Percentiles rank a stretch among this genome's conserved stretches.
Evolutionary conservation across 129 eudicot genomes (phyloP).

Genomic region (Chrysanthemum lavandulifolium): DNA sequence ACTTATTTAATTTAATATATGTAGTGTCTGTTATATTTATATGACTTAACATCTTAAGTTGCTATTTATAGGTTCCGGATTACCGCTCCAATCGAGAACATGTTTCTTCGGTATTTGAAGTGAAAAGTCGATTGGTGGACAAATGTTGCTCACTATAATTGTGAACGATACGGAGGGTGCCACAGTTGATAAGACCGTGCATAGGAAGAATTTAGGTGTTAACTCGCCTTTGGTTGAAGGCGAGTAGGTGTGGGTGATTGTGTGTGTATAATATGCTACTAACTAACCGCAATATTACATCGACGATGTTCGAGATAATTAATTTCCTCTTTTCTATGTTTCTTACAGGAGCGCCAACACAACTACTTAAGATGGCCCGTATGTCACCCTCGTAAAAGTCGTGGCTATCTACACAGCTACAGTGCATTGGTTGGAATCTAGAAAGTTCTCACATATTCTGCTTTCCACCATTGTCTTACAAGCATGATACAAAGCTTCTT

Average conservation of each 20-base stretch:
- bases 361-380: conserved; percentile 98
- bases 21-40: background rate
- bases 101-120: conserved; percentile 96
- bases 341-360: conserved; percentile 84
- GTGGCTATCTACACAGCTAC: conserved; percentile 98
- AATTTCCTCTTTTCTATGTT: background rate
- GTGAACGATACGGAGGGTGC: conserved; percentile 99
- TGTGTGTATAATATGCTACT: background rate
- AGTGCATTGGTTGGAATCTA: conserved; percentile 98
- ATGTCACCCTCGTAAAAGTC: conserved; percentile 99
- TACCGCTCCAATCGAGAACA: conserved; percentile 97
- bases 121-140: conserved; percentile 99
- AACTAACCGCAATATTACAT: too few relatives aligned
- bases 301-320: background rate
- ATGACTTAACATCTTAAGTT: conserved; percentile 12
- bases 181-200: conserved; percentile 98
- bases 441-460: conserved; percentile 95
- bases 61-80: conserved; percentile 67
- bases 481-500: conserved; percentile 99
- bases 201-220: conserved; percentile 94
- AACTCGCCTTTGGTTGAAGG: conserved; percentile 99
- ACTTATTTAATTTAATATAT: background rate
- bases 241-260: conserved; percentile 68
- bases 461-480: conserved; percentile 97
- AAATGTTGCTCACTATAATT: conserved; percentile 96